Evolutionary conservation across 768 basidiomycete species (phyloP).

Genomic region (Boletus rubescentipes): DNA sequence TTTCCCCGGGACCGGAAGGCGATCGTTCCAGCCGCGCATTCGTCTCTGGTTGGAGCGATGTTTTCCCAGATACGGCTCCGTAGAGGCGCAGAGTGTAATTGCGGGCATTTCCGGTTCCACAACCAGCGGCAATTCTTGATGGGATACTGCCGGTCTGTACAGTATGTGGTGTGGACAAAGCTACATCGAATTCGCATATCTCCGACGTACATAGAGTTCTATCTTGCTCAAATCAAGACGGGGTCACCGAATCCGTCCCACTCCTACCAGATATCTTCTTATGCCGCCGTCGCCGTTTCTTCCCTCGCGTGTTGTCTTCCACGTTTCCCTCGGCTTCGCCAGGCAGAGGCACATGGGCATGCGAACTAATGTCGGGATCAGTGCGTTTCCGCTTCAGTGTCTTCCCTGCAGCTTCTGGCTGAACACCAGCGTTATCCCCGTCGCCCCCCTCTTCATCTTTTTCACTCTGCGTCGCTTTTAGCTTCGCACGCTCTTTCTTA

Average conservation of each 20-base stretch:
- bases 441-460: slow-evolving; percentile 6
- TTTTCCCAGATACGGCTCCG: no score
- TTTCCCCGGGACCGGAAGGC: no score
- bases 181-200: no score
- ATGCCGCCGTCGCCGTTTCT: slow-evolving; percentile 44
- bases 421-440: not conserved
- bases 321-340: slow-evolving; percentile 6
- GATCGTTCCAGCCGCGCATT: no score
- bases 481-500: slow-evolving; percentile 64
- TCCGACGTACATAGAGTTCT: no score
- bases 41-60: no score
- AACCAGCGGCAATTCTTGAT: no score
- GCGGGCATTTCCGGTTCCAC: no score
- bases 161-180: no score
- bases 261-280: slow-evolving; percentile 30
- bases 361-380: slow-evolving; percentile 9
- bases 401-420: not conserved
- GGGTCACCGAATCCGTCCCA: not conserved
- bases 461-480: slow-evolving; percentile 36
- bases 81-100: no score
- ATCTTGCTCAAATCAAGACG: not conserved
- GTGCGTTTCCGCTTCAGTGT: slow-evolving; percentile 15
- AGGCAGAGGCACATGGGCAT: slow-evolving; percentile 9
- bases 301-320: slow-evolving; percentile 22
- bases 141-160: no score